These are phyloP conservation scores for Tuber melanosporum DNA, from an alignment of 495 filamentous ascomycete genomes.

Conservation along the genomic window DNA sequence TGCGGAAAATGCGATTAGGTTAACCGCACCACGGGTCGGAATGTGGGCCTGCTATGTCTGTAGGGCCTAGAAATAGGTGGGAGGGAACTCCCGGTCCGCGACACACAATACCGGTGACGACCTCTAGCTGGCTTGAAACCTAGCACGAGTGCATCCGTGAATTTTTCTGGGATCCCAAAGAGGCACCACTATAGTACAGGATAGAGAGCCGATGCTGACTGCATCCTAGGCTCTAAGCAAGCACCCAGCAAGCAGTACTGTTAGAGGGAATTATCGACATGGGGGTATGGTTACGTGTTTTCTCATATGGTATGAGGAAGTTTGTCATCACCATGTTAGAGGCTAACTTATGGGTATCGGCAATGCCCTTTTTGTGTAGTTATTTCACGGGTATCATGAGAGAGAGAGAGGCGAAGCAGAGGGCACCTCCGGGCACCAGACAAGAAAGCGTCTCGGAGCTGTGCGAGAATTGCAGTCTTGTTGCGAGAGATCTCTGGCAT, in stretches of 20 bases:
- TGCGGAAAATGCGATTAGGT: slow-evolving; percentile 48
- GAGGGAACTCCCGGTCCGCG: slow-evolving; percentile 44
- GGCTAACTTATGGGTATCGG: too few relatives aligned
- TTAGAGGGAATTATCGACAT: too few relatives aligned
- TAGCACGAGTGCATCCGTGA: slow-evolving; percentile 42
- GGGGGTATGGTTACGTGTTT: too few relatives aligned
- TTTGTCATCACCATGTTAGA: too few relatives aligned
- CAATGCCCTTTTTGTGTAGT: too few relatives aligned
- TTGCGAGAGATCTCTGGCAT: too few relatives aligned
- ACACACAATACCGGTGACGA: slow-evolving; percentile 41
- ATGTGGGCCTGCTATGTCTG: slow-evolving; percentile 60
- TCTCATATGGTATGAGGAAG: too few relatives aligned
- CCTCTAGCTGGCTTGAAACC: slow-evolving; percentile 46
- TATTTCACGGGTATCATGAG: too few relatives aligned
- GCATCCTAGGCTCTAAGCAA: slow-evolving; percentile 48
- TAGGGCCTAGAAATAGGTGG: slow-evolving; percentile 62
- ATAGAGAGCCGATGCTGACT: slow-evolving; percentile 49
- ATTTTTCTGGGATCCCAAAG: slow-evolving; percentile 48
- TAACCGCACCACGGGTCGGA: slow-evolving; percentile 46
- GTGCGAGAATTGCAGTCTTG: too few relatives aligned
- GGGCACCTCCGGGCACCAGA: too few relatives aligned
- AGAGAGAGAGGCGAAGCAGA: too few relatives aligned
- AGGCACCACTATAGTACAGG: slow-evolving; percentile 46
- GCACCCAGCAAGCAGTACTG: slow-evolving; percentile 2
- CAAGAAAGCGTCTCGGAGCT: too few relatives aligned